Percentiles rank a stretch among this genome's conserved stretches.
Conservation (phyloP, 306 rosid species). For the Chamaecrista fasciculata region DNA sequence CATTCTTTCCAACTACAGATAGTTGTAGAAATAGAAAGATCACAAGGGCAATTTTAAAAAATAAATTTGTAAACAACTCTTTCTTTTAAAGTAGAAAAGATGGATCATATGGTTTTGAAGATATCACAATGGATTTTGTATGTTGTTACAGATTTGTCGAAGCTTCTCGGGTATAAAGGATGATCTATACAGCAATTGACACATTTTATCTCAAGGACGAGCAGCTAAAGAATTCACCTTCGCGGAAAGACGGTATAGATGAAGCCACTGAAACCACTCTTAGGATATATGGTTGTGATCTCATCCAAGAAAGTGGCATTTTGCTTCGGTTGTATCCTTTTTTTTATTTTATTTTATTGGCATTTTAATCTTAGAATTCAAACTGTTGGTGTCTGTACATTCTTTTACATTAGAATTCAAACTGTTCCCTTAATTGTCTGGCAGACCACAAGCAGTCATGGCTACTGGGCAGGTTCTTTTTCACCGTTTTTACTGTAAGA, state of each 20-base stretch:
- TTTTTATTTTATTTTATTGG: background rate
- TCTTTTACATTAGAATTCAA: conserved; percentile 8
- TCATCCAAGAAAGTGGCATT: conserved; percentile 94
- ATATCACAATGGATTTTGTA: background rate
- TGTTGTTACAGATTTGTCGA: background rate
- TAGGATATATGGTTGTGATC: conserved; percentile 80
- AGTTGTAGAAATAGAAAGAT: too few relatives aligned
- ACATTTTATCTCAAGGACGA: conserved; percentile 62
- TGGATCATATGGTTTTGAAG: too few relatives aligned
- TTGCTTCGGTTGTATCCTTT: conserved; percentile 73
- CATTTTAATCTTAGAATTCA: background rate
- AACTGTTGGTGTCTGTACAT: background rate
- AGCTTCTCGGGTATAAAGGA: background rate
- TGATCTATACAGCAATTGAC: conserved; percentile 55
- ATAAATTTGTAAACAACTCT: too few relatives aligned
- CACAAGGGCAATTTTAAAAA: too few relatives aligned
- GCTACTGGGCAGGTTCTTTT: conserved; percentile 96
- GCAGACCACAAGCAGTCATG: conserved; percentile 96
- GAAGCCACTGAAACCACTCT: conserved; percentile 57
- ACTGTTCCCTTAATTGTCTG: conserved; percentile 32
- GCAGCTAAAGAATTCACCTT: conserved; percentile 50
- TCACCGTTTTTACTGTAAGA: conserved; percentile 94
- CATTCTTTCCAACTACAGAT: too few relatives aligned
- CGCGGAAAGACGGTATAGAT: conserved; percentile 60
- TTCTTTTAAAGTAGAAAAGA: too few relatives aligned